Conservation (phyloP, 169 alveolate species). For the Amoebophrya sp. region DNA sequence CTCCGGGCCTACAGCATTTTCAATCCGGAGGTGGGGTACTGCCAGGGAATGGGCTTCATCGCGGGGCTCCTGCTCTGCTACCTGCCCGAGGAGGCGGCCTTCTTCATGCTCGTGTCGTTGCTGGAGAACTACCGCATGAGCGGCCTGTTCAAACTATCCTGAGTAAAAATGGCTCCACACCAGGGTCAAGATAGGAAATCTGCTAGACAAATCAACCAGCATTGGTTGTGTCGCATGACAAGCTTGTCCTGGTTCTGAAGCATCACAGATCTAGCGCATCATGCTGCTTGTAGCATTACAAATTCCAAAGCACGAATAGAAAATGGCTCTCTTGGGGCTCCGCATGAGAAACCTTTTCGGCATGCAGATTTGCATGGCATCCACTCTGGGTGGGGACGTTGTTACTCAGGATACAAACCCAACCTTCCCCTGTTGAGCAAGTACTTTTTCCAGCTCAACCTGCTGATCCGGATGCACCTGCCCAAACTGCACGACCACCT, state of each 20-base stretch:
- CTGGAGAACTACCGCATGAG: constrained; percentile 70
- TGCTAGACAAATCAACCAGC: too few species aligned
- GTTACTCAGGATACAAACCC: constrained; percentile 50
- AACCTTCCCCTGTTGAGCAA: constrained; percentile 80
- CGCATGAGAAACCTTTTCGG: too few species aligned
- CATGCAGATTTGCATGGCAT: too few species aligned
- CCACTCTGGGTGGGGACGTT: too few species aligned
- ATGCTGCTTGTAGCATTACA: too few species aligned
- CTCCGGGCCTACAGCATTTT: constrained; percentile 73
- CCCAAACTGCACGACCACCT: constrained; percentile 60
- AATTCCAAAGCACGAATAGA: too few species aligned
- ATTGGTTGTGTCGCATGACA: too few species aligned
- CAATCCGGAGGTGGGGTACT: constrained; percentile 80
- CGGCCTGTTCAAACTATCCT: constrained; percentile 56
- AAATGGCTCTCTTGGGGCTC: too few species aligned
- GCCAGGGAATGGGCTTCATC: constrained; percentile 83
- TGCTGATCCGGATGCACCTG: constrained; percentile 64
- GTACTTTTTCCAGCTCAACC: constrained; percentile 70
- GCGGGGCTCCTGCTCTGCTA: constrained; percentile 79
- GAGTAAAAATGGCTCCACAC: neutral
- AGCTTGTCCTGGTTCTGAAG: too few species aligned
- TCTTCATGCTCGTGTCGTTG: constrained; percentile 72
- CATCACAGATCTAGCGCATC: too few species aligned
- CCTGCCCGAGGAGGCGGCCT: constrained; percentile 84
- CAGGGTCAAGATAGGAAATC: too few species aligned